A percentile compares a stretch with the other conserved stretches of the same genome.
phyloP scores from a whole-genome alignment of 2,329 filamentous ascomycete species.

The Sordariomycetes sp. region DNA sequence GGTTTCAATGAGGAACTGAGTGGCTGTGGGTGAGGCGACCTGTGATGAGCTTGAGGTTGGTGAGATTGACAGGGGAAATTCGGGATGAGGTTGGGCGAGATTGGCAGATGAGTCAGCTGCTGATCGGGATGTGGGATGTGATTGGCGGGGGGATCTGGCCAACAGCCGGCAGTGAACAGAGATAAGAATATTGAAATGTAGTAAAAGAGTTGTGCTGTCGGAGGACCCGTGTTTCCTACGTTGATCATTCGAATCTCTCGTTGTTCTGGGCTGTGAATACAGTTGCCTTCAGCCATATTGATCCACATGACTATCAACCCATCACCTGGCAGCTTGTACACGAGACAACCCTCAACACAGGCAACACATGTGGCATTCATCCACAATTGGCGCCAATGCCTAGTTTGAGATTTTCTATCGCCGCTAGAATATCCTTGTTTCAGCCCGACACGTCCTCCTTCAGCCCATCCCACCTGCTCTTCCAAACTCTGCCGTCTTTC shows the following conservation, averaged over 20 bases:
- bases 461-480: constrained; percentile 12
- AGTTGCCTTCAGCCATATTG: neutral
- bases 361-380: no score
- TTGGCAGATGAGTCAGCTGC: neutral
- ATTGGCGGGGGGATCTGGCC: neutral
- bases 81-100: neutral
- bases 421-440: no score
- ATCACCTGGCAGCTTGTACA: no score
- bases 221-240: no score
- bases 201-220: no score
- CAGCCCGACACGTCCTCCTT: constrained; percentile 8
- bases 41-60: neutral
- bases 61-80: no score
- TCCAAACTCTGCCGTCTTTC: constrained; percentile 38
- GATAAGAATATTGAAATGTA: no score
- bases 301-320: no score
- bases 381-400: no score
- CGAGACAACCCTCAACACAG: no score
- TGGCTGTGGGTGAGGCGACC: neutral
- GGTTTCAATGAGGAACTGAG: constrained; percentile 7
- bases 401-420: no score
- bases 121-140: neutral
- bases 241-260: neutral
- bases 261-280: neutral
- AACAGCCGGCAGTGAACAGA: neutral